These are phyloP conservation scores for Barnettozyma californica DNA, from an alignment of 805 yeast species.

Conservation along the genomic window DNA sequence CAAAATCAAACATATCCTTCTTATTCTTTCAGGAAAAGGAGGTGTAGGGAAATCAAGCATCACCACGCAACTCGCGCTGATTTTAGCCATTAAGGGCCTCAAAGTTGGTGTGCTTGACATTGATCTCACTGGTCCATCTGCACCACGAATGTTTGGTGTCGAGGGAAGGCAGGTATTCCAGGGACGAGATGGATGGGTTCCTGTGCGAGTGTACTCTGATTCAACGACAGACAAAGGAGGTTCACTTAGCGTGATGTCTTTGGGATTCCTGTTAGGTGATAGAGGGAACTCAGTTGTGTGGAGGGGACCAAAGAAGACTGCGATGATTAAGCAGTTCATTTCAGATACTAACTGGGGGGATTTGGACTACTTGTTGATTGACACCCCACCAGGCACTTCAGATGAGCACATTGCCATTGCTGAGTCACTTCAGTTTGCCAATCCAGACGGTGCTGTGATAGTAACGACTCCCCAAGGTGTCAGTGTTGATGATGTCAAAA, in stretches of 20 bases:
- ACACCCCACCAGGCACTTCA: slow-evolving; percentile 98
- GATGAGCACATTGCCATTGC: slow-evolving; percentile 98
- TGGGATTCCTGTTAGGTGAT: slow-evolving; percentile 81
- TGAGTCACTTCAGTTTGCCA: slow-evolving; percentile 67
- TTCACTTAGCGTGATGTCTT: slow-evolving; percentile 55
- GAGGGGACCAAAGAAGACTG: slow-evolving; percentile 98
- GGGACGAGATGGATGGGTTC: slow-evolving; percentile 84
- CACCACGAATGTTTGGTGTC: slow-evolving; percentile 94
- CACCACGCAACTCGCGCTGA: slow-evolving; percentile 89
- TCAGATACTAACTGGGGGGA: slow-evolving; percentile 87
- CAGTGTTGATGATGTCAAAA: slow-evolving; percentile 89
- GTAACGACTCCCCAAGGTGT: slow-evolving; percentile 97
- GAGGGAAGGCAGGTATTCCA: slow-evolving; percentile 79
- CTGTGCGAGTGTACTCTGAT: slow-evolving; percentile 43
- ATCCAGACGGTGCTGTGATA: slow-evolving; percentile 86
- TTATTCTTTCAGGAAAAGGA: slow-evolving; percentile 90
- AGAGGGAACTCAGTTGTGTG: slow-evolving; percentile 91
- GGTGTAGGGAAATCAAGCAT: slow-evolving; percentile 98
- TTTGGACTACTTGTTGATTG: slow-evolving; percentile 73
- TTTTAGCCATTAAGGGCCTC: slow-evolving; percentile 62
- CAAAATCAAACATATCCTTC: slow-evolving; percentile 67
- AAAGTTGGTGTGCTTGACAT: slow-evolving; percentile 94
- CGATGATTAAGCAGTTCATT: slow-evolving; percentile 92
- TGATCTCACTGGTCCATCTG: slow-evolving; percentile 93
- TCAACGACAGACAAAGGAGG: slow-evolving; percentile 19